Percentiles rank a stretch among this genome's conserved stretches.
phyloP scores from a whole-genome alignment of 2,329 filamentous ascomycete genomes.

The Chalaropsis ovoidea region DNA sequence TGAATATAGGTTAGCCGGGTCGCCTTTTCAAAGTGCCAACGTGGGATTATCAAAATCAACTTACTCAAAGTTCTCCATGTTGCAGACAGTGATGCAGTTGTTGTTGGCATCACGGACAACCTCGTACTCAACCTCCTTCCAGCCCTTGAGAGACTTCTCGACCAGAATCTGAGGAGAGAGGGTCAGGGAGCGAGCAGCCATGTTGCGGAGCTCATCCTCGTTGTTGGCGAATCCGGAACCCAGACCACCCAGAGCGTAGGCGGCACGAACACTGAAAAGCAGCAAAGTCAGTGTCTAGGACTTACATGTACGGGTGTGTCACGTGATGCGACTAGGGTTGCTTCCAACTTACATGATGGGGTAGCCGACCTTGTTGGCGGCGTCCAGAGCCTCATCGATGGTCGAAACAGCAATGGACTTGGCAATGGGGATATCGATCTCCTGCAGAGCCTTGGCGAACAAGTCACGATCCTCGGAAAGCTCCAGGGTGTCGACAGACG shows the following conservation, averaged over 20 bases:
- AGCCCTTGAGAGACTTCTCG: conserved; percentile 97
- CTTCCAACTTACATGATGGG: conserved; percentile 60
- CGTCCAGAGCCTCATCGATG: conserved; percentile 81
- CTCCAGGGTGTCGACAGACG: conserved; percentile 86
- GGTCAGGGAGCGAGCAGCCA: conserved; percentile 85
- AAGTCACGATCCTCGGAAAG: conserved; percentile 81
- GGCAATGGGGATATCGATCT: conserved; percentile 95
- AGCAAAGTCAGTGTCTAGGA: neutral
- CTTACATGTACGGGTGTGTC: neutral
- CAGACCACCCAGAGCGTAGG: conserved; percentile 90
- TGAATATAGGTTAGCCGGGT: conserved; percentile 53
- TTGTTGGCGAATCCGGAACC: conserved; percentile 95
- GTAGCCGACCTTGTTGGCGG: conserved; percentile 79
- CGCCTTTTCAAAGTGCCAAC: conserved; percentile 40
- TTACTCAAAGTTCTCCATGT: conserved; percentile 27
- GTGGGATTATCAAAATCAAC: neutral
- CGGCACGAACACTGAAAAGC: conserved; percentile 59
- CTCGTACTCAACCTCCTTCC: conserved; percentile 99
- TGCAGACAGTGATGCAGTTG: conserved; percentile 99
- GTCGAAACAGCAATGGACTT: conserved; percentile 89
- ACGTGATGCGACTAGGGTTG: neutral
- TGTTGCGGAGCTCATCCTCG: conserved; percentile 82
- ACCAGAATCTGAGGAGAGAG: conserved; percentile 93
- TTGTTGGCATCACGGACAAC: conserved; percentile 93
- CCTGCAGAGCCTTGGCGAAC: conserved; percentile 88